phyloP scores from a whole-genome alignment of 2,329 filamentous ascomycete species.

The Hymenoscyphus fructigenus region DNA sequence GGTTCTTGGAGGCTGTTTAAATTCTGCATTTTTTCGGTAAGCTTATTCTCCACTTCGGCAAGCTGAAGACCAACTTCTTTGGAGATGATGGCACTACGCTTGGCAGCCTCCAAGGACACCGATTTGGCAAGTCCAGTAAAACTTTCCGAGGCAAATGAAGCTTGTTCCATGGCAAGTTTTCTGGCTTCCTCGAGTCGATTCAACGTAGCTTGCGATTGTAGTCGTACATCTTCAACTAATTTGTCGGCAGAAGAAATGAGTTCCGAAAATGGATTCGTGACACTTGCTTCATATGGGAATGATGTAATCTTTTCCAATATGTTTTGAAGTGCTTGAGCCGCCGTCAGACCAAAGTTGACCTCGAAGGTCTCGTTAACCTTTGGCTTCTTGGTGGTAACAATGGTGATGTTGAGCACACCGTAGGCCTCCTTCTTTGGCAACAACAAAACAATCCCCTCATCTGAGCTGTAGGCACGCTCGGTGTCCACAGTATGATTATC shows the following conservation, averaged over 20 bases:
- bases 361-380: conserved; percentile 61
- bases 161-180: conserved; percentile 27
- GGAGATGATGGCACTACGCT: conserved; percentile 31
- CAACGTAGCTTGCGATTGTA: conserved; percentile 24
- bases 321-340: conserved; percentile 29
- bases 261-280: conserved; percentile 17
- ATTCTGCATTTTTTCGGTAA: conserved; percentile 37
- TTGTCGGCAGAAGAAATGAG: conserved; percentile 24
- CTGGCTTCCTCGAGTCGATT: conserved; percentile 25
- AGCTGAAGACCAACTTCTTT: conserved; percentile 31
- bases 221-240: conserved; percentile 25
- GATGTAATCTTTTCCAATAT: conserved; percentile 29
- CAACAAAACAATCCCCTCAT: conserved; percentile 40
- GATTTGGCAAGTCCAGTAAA: conserved; percentile 28
- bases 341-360: conserved; percentile 52
- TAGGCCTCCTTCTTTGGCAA: conserved; percentile 55
- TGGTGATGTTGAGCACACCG: conserved; percentile 56
- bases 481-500: conserved; percentile 48
- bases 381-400: conserved; percentile 58
- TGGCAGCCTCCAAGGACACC: conserved; percentile 31
- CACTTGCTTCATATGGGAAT: conserved; percentile 9
- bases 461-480: conserved; percentile 39
- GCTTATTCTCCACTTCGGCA: conserved; percentile 37
- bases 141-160: conserved; percentile 19
- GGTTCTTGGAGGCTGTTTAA: conserved; percentile 43